Base-by-base conservation (phyloP, 768 basidiomycete species). In the Psilocybe sp. region DNA sequence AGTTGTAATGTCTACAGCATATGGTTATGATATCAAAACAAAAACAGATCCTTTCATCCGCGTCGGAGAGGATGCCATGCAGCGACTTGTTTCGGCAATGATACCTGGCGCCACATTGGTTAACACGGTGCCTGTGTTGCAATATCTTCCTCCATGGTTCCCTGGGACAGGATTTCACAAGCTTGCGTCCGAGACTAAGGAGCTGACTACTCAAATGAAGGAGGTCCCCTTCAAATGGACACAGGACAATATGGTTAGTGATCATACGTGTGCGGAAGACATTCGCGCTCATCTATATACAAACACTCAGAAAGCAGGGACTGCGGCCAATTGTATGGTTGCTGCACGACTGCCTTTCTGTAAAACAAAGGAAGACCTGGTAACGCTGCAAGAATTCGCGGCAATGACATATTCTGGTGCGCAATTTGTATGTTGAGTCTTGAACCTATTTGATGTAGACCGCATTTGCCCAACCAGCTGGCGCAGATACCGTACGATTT, bases 21-120 rank as follows among this genome's bases (percentile, higher is more conserved):
- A 61, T 23, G 60, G 60, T 2, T 55, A 61, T 31, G 53, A 56
- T n/a, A 43, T 56, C 5, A 20, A 50, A 19, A 48, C 51, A 4
- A 11, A 50, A 6, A 39, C 50, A 12, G 60, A 61, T 33, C 55
- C 46, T 2, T 54, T 42, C 16, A 46, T 61, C 20, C 31, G 41
- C 6, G 50, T 49, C 4, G 52, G 54, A 6, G 54, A 60, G 8
- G 49, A 49, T 15, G 45, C 43, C 12, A 18, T 53, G 4, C 32
- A 33, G 1, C 41, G 53, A 1, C 44, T 41, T 7, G 15, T 35
- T 1, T 31, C 40, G 16, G 19, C 54, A 1, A 40, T 53, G 1
- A 31, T 42, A 0, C 55, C 53, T 4, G 57, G 46, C 3, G 47
- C 28, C 18, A 49, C 49, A 20, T 15, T 53, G 4, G 42, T 53